Base-by-base conservation (phyloP, 208 protist species). In the Porcisia deanei region DNA sequence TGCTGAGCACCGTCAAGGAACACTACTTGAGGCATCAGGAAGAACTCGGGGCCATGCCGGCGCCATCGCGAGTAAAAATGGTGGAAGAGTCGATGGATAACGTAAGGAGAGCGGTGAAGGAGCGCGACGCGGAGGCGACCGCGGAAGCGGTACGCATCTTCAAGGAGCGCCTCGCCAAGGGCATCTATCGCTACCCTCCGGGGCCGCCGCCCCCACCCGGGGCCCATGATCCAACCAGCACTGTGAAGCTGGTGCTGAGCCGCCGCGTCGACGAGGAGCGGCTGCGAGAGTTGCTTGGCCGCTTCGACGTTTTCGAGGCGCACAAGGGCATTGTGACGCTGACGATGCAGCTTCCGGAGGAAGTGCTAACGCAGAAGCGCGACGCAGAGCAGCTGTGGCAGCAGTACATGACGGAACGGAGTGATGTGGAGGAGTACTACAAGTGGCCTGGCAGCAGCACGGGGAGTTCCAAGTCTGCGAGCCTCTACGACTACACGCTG, bases 11-110 rank as follows among this genome's bases (percentile, higher is more conserved):
- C 20, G 88, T 83, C 58, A 93, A 93, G 73, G 85, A 90, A 75
- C 93, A 97, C 82, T 97, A 98, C 78, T 82, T 96, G 49, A 84
- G 84, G 71, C 95, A 98, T 70, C 90, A 96, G 68, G 95, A 98
- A 73, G 91, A 94, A 59, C 91, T 98, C 30, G 95, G 95, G 8
- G 92, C 92, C 61, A 92, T 98, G 86, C 95, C 95, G 20, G 91
- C 93, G 20, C 93, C 95, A 22, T 94, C 89, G 37, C 83, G 95
- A 37, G 67, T 97, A 52, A 89, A 93, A 68, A 94, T 97, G 88
- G 77, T 97, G 7, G 82, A 91, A 75, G 83, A 88, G 55, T 96
- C 91, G 30, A 95, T 98, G 89, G 85, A 84, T 1, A 94, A 97
- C 72, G 76, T 98, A 2, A 88, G 88, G 73, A 54, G 73, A 8